Base-by-base conservation (phyloP, 805 yeast genomes). In the Torulaspora microellipsoides region DNA sequence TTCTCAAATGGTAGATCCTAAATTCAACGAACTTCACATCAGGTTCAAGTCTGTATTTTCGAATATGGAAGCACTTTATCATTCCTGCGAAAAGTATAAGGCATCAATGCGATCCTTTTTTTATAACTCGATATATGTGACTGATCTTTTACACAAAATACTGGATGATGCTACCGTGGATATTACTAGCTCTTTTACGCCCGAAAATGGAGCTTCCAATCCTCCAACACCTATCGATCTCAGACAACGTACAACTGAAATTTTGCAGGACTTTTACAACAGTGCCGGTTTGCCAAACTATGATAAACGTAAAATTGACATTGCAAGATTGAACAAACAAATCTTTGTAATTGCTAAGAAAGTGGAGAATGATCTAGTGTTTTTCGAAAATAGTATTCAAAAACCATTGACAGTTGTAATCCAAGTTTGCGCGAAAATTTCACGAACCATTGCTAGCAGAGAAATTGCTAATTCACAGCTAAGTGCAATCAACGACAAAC, bases 341-440 rank as follows among this genome's bases (percentile, higher is more conserved):
- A 38, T 48, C 45, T 30, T 33, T 15, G 48, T 44, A 5, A 45
- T 51, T n/a, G 42, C 49, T 10, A 38, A 34, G 5, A 47, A 48
- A 31, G 35, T 47, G n/a, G 55, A 51, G 30, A 41, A 42, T 10
- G 55, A 55, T 20, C 39, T 54, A 25, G 34, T 40, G 12, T 44
- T 53, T 17, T 47, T 56, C 31, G 49, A 53, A 27, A 32, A 40
- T 6, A 48, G 48, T n/a, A 47, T 53, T n/a, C 46, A 44, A 8
- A 38, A 34, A 15, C 60, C 60, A 14, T 29, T 56, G 34, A 38
- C 31, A 8, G 31, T 23, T 9, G 13, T 54, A 5, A 36, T 40
- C 14, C 33, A 36, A 3, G 34, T 49, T 3, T 51, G 55, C 14
- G 23, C 45, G 25, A 51, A 36, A 28, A 32, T 47, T n/a, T 36